Evolutionary conservation across 495 filamentous ascomycete genomes (phyloP).

Genomic region (Penicillium mononematosum): DNA sequence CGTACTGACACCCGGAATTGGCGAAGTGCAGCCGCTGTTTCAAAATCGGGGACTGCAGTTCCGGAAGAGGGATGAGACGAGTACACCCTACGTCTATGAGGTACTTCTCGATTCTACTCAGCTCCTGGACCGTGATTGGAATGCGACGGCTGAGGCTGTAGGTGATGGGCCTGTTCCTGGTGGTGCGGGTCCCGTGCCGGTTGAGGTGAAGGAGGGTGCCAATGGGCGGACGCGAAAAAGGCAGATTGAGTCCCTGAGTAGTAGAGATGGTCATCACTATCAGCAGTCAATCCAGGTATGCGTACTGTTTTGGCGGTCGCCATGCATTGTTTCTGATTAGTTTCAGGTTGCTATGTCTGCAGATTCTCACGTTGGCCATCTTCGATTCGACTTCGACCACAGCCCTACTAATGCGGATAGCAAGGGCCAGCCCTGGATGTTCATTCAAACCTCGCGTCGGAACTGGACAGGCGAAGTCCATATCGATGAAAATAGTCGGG

Average conservation of each 20-base stretch:
- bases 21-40: conserved; percentile 27
- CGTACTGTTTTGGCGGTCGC: not conserved
- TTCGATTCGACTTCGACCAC: conserved; percentile 24
- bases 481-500: conserved; percentile 15
- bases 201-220: conserved; percentile 25
- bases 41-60: conserved; percentile 28
- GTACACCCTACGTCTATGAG: conserved; percentile 30
- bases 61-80: conserved; percentile 22
- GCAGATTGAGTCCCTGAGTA: not conserved
- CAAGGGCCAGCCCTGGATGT: conserved; percentile 20
- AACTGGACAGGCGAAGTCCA: conserved; percentile 32
- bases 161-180: conserved; percentile 26
- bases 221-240: conserved; percentile 26
- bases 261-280: not conserved
- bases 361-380: conserved; percentile 25
- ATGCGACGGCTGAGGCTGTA: conserved; percentile 29
- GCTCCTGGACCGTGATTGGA: conserved; percentile 22
- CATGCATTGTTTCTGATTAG: not conserved
- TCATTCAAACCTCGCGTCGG: conserved; percentile 26
- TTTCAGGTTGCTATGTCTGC: conserved; percentile 26
- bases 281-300: conserved; percentile 20
- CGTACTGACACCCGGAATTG: conserved; percentile 25
- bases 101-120: conserved; percentile 25
- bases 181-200: conserved; percentile 24
- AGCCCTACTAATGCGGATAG: not conserved